phyloP scores from a whole-genome alignment of 1,284 basidiomycete species.

The Golubevia pallescens region DNA sequence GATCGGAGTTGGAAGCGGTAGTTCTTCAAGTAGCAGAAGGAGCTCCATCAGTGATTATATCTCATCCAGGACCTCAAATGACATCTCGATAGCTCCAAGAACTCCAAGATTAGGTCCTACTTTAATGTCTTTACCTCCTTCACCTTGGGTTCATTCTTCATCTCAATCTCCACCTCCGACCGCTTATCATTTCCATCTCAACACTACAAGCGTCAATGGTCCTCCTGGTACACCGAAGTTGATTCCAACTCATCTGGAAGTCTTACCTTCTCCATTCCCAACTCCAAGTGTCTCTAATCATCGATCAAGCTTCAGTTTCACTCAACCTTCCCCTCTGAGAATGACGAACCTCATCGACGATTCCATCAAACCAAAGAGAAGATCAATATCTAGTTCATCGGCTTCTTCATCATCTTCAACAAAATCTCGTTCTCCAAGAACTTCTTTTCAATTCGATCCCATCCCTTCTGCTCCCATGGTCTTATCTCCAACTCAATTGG shows the following conservation, averaged over 20 bases:
- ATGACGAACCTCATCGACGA: too few species aligned
- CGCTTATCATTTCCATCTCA: neutral
- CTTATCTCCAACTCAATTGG: too few species aligned
- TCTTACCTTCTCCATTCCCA: conserved; percentile 41
- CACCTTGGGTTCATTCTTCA: conserved; percentile 31
- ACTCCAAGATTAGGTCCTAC: conserved; percentile 39
- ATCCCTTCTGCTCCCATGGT: too few species aligned
- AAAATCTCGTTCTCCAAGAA: too few species aligned
- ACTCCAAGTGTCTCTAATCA: conserved; percentile 18
- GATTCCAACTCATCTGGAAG: conserved; percentile 32
- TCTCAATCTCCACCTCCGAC: too few species aligned
- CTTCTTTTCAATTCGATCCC: too few species aligned
- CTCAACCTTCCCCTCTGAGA: too few species aligned
- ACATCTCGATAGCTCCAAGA: conserved; percentile 19
- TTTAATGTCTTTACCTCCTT: conserved; percentile 40
- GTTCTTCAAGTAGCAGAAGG: neutral
- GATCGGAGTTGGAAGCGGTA: too few species aligned
- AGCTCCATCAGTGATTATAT: conserved; percentile 15
- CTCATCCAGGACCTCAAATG: conserved; percentile 13
- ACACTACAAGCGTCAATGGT: conserved; percentile 12
- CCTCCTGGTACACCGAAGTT: conserved; percentile 41
- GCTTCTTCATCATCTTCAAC: too few species aligned
- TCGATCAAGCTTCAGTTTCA: conserved; percentile 17
- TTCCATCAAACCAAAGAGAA: too few species aligned
- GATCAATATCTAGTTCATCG: too few species aligned